Evolutionary conservation across 2,329 filamentous ascomycete genomes (phyloP).

Genomic region (Chalaropsis thielavioides): DNA sequence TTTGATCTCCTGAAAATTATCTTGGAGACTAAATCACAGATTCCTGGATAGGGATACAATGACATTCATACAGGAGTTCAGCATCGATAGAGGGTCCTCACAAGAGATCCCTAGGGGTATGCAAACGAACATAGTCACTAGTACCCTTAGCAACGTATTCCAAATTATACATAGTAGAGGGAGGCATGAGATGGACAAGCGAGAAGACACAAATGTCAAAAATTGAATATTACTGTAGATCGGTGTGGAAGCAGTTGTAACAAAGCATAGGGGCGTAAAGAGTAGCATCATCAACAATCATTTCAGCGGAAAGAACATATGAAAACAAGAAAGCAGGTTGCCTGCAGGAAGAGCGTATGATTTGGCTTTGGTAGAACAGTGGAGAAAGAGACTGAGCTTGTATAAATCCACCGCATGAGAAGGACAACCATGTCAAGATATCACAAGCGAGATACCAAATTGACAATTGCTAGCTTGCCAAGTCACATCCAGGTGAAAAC

Average conservation of each 20-base stretch:
- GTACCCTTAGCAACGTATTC: neutral
- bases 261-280: neutral
- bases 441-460: neutral
- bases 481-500: conserved; percentile 4
- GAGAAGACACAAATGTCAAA: neutral
- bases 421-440: neutral
- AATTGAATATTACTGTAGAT: neutral
- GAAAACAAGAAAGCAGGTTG: neutral
- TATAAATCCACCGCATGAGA: neutral
- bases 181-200: neutral
- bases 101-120: too few species aligned
- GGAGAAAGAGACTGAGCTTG: neutral
- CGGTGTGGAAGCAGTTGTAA: neutral
- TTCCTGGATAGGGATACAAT: too few species aligned
- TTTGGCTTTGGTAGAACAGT: neutral
- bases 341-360: neutral
- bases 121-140: too few species aligned
- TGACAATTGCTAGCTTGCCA: neutral
- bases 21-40: too few species aligned
- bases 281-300: neutral
- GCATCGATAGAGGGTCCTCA: neutral
- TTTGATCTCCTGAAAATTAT: neutral
- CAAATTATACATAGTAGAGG: neutral
- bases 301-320: neutral
- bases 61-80: neutral